phyloP scores from a whole-genome alignment of 1,139 yeast genomes.

The Blastobotrys elegans region DNA sequence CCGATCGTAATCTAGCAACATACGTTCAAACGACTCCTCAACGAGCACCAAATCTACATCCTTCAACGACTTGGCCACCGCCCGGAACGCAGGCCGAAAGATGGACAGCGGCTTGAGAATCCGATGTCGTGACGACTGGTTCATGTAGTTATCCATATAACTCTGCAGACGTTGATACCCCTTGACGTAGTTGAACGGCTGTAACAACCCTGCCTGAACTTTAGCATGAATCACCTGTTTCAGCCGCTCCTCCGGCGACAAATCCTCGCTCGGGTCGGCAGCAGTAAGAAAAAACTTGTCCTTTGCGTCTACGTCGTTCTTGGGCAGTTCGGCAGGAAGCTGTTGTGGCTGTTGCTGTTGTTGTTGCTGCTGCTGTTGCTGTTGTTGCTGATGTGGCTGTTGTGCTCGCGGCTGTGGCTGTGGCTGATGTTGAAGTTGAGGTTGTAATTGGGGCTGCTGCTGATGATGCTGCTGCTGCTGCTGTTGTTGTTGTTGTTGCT shows the following conservation, averaged over 20 bases:
- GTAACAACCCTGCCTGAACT: constrained; percentile 85
- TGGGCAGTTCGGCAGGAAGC: not conserved
- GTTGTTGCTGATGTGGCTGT: not conserved
- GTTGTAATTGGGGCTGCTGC: constrained; percentile 5
- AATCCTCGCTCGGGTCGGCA: constrained; percentile 93
- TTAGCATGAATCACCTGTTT: constrained; percentile 96
- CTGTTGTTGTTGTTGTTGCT: not conserved
- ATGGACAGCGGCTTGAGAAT: constrained; percentile 80
- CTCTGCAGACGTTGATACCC: constrained; percentile 88
- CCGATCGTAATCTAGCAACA: constrained; percentile 89
- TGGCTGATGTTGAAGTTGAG: not conserved
- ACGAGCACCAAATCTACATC: constrained; percentile 90
- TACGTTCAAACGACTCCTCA: constrained; percentile 90
- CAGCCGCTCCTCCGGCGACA: constrained; percentile 89
- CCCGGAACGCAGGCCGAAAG: constrained; percentile 90
- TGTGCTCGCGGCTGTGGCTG: not conserved
- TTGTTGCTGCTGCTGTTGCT: not conserved
- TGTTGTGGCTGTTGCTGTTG: constrained; percentile 5
- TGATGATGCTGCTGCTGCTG: constrained; percentile 1
- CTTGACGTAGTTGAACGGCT: constrained; percentile 90
- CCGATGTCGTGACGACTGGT: constrained; percentile 76
- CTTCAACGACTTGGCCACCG: constrained; percentile 83
- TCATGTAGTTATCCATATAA: constrained; percentile 94
- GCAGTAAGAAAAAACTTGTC: constrained; percentile 95
- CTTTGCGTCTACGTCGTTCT: constrained; percentile 60